Base-by-base conservation (phyloP, 176 grass and related monocot species). In the Zea luxurians region DNA sequence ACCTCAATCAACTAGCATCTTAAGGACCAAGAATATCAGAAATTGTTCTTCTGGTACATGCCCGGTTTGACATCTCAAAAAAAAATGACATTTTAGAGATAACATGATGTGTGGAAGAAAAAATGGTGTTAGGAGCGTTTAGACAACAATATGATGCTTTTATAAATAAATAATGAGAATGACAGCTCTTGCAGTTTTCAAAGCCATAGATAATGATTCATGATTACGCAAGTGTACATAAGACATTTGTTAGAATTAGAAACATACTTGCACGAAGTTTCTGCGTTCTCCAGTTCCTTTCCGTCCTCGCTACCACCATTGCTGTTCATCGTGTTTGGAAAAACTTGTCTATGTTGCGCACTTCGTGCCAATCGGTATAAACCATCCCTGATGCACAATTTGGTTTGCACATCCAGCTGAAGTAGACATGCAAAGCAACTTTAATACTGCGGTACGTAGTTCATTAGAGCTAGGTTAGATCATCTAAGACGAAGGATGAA, bases 311-410 rank as follows among this genome's bases (percentile, higher is more conserved):
- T 81, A 76, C 93, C 88, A 70, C 79, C 81, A 82, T 75, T 85
- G 27, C 27, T 27, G 81, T 78, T 80, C 64, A 60, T 75, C 53
- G 40, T 42, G 87, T 80, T 79, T 49, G 89, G 54, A 40, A 85
- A 99, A 82, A 63, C 83, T 83, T 90, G 88, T 53, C 96, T 91
- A 63, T 84, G 84, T 77, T 95, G 89, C 4, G 52, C 96, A 10
- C 90, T 93, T 86, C 92, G 90, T 59, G 96, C 92, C 79, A 99
- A 74, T 27, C 96, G 96, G 61, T 99, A 99, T 71, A 99, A 80
- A 83, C 90, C 83, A 88, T 99, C 96, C 88, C 96, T 90, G 79
- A 99, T 89, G 88, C 83, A 95, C 48, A 89, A 37, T 86, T 95
- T 99, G 40, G 85, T 99, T 81, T 86, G 86, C 10, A 75, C 66